Base-by-base conservation (phyloP, 2,329 filamentous ascomycete genomes). In the Cordyceps javanica region DNA sequence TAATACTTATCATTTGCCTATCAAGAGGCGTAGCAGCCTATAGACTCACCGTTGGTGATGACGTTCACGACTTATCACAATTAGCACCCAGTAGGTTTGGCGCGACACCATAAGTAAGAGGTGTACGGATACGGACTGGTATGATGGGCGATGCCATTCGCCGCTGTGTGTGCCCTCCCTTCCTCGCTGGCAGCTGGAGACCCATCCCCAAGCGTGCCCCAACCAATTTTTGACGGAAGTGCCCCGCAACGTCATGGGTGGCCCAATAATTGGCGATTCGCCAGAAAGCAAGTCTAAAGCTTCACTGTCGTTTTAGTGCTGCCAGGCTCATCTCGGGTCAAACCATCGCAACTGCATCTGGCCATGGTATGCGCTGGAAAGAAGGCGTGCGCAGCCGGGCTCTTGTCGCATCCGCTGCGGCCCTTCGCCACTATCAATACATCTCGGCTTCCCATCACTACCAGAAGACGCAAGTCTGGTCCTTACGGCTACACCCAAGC, bases 401-500 rank as follows among this genome's bases (percentile, higher is more conserved):
- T 57, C 8, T 28, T 44, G 28, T 44, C 46, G 28, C 46, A 21
- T 28, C 28, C 26, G 11, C 45, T 50, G 30, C 55, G 55, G 11
- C 36, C 16, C 5, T 51, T 26, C 14, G 3, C 4, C 10, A 14
- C 36, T 26, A 13, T n/a, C 25, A 53, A 39, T 14, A 13, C 30
- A 60, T 70, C 19, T 21, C 55, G 34, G 21, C 46, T 41, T 62
- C 66, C 44, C 54, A 52, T 54, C 55, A 63, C 62, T 44, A 61
- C 69, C 19, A 68, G 72, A 55, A 77, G 82, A 45, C 68, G 69
- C 69, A 82, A 82, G 67, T 84, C 82, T 4, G 82, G 81, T 0
- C 82, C 83, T 0, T 92, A 90, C 69, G 90, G 90, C 66, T 94
- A 94, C 74, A 90, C 88, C 42, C 89, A 93, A 73, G 87, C 89